Conservation (phyloP, 257 asterid species). For the Solanum phureja region DNA sequence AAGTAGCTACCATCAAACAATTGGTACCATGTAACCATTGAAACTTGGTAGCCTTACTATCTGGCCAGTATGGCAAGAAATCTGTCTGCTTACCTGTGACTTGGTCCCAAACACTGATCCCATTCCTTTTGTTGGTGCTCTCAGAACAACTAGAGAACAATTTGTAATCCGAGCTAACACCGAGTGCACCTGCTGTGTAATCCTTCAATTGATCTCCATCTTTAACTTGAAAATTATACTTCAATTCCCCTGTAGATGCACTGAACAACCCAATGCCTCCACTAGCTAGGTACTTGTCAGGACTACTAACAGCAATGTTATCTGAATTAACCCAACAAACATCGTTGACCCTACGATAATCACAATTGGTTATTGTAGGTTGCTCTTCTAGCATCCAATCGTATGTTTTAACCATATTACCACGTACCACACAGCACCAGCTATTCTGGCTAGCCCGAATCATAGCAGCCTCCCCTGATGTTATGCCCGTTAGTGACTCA, state of each 20-base stretch:
- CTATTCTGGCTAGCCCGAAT: constrained; percentile 78
- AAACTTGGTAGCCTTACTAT: constrained; percentile 51
- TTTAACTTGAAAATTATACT: constrained; percentile 46
- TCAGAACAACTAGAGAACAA: not conserved
- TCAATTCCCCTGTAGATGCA: constrained; percentile 43
- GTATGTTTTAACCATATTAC: constrained; percentile 72
- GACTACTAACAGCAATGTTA: constrained; percentile 60
- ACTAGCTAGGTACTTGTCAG: constrained; percentile 54
- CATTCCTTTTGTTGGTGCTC: not conserved
- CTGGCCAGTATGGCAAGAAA: constrained; percentile 29
- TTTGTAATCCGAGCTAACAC: not conserved
- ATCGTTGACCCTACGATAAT: constrained; percentile 70
- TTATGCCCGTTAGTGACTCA: not conserved
- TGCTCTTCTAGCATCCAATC: constrained; percentile 83
- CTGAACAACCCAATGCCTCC: constrained; percentile 78
- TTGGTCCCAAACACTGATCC: not conserved
- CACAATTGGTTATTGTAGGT: constrained; percentile 46
- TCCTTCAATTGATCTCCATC: constrained; percentile 35
- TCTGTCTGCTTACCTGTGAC: constrained; percentile 49
- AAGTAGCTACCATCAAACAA: constrained; percentile 27
- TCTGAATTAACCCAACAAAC: constrained; percentile 55
- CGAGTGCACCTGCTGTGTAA: not conserved
- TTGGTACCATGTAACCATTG: constrained; percentile 66
- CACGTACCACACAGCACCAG: constrained; percentile 83
- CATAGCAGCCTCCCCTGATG: not conserved